Evolutionary conservation across 2,329 filamentous ascomycete species (phyloP).

Genomic region (Pseudogymnoascus sp.): DNA sequence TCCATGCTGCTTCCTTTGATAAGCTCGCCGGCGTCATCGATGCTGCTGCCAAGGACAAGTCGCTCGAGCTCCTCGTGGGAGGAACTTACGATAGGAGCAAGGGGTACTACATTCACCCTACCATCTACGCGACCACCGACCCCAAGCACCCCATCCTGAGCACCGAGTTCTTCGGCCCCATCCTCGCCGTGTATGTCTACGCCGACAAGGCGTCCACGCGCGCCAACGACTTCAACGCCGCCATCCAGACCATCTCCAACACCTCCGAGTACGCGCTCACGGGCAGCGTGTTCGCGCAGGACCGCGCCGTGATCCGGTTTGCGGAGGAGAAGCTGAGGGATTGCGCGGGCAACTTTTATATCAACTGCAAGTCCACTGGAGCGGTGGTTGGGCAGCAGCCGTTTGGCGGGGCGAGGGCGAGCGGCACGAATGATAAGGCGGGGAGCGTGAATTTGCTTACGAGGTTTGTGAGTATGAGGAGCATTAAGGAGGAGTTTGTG

Average conservation of each 20-base stretch:
- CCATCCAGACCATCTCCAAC: slow-evolving; percentile 56
- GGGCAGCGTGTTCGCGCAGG: slow-evolving; percentile 64
- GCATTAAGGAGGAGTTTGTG: slow-evolving; percentile 68
- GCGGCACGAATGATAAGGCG: slow-evolving; percentile 67
- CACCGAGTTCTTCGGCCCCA: slow-evolving; percentile 74
- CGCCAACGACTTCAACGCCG: slow-evolving; percentile 46
- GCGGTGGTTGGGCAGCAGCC: slow-evolving; percentile 66
- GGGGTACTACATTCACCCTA: slow-evolving; percentile 79
- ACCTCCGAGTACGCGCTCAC: slow-evolving; percentile 73
- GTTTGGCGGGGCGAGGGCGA: slow-evolving; percentile 59
- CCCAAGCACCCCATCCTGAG: slow-evolving; percentile 65
- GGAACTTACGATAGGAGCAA: slow-evolving; percentile 69
- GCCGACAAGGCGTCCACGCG: slow-evolving; percentile 49
- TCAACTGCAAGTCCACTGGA: slow-evolving; percentile 75
- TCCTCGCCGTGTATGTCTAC: slow-evolving; percentile 69
- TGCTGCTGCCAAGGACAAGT: slow-evolving; percentile 64
- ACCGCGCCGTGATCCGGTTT: slow-evolving; percentile 54
- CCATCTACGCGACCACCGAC: slow-evolving; percentile 68
- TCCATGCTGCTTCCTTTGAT: slow-evolving; percentile 73
- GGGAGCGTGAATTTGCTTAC: slow-evolving; percentile 55
- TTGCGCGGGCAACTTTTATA: slow-evolving; percentile 74
- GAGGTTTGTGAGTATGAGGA: slow-evolving; percentile 58
- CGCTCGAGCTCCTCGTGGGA: slow-evolving; percentile 65
- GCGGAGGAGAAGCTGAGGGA: slow-evolving; percentile 66
- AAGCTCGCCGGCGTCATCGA: slow-evolving; percentile 72